Percentiles rank a stretch among this genome's conserved stretches.
phyloP scores from a whole-genome alignment of 2,329 filamentous ascomycete species.

The Diplodia seriata region DNA sequence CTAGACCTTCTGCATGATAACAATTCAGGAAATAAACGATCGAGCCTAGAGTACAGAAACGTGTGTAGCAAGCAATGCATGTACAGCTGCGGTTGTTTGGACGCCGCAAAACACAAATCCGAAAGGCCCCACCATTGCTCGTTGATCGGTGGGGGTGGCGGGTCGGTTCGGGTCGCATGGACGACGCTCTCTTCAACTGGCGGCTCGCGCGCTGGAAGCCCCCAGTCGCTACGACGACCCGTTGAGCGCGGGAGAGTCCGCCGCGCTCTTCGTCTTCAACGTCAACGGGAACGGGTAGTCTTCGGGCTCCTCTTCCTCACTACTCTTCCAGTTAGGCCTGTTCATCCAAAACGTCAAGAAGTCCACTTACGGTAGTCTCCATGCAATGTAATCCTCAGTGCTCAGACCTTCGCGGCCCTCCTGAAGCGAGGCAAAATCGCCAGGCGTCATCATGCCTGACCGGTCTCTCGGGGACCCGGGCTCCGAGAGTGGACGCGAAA shows the following conservation, averaged over 20 bases:
- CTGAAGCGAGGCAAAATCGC: constrained; percentile 95
- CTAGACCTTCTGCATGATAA: constrained; percentile 23
- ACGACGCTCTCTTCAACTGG: constrained; percentile 28
- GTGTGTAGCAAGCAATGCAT: constrained; percentile 25
- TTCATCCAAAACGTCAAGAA: constrained; percentile 13
- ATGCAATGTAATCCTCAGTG: constrained; percentile 97
- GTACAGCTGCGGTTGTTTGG: constrained; percentile 26
- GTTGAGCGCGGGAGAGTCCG: constrained; percentile 41
- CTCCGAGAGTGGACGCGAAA: constrained; percentile 90
- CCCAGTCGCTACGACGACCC: constrained; percentile 35
- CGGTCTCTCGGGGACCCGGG: constrained; percentile 91
- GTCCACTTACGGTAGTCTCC: constrained; percentile 93
- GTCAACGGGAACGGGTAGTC: constrained; percentile 76
- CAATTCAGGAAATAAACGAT: constrained; percentile 28
- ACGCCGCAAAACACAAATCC: constrained; percentile 24
- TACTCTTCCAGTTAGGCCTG: constrained; percentile 52
- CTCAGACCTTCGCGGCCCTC: constrained; percentile 90
- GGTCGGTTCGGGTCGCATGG: constrained; percentile 23
- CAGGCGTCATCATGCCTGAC: constrained; percentile 97
- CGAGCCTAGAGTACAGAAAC: constrained; percentile 31
- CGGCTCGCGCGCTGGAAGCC: constrained; percentile 12
- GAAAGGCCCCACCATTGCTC: constrained; percentile 12
- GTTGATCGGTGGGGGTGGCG: constrained; percentile 19
- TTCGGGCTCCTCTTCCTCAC: constrained; percentile 91
- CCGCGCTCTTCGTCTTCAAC: constrained; percentile 58